Evolutionary conservation across 805 yeast species (phyloP).

Genomic region (Nadsonia fulvescens): DNA sequence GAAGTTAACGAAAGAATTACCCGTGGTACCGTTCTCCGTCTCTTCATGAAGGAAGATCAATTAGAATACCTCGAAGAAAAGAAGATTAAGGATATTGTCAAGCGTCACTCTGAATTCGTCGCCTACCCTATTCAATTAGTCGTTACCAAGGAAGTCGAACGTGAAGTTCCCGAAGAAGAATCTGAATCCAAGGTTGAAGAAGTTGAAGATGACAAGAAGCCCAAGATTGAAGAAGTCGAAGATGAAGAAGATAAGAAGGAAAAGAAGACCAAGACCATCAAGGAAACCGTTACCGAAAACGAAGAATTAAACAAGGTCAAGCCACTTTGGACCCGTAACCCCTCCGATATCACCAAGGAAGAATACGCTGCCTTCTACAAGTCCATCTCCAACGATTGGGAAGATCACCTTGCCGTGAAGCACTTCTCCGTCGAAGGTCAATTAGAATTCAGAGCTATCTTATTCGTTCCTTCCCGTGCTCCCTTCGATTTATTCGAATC

Average conservation of each 20-base stretch:
- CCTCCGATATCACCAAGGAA: conserved; percentile 91
- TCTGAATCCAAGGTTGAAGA: conserved; percentile 31
- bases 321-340: conserved; percentile 99
- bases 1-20: conserved; percentile 68
- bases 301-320: conserved; percentile 98
- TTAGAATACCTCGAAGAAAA: conserved; percentile 97
- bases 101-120: conserved; percentile 98
- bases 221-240: conserved; percentile 59
- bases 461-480: conserved; percentile 97
- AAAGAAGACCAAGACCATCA: conserved; percentile 74
- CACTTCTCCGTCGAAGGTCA: conserved; percentile 99
- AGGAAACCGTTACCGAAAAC: conserved; percentile 84
- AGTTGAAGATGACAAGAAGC: conserved; percentile 50
- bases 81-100: conserved; percentile 97
- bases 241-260: conserved; percentile 54
- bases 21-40: conserved; percentile 91
- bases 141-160: conserved; percentile 97
- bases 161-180: conserved; percentile 82
- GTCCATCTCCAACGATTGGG: conserved; percentile 99
- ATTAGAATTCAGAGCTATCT: conserved; percentile 95
- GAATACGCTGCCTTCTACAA: conserved; percentile 99
- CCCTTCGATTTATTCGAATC: conserved; percentile 97
- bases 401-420: conserved; percentile 98
- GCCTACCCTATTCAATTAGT: conserved; percentile 97
- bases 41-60: conserved; percentile 97